Evolutionary conservation across 2,329 filamentous ascomycete species (phyloP), one percentile per base, ranked within the genome.

Genomic region (Penicillium italicum): DNA sequence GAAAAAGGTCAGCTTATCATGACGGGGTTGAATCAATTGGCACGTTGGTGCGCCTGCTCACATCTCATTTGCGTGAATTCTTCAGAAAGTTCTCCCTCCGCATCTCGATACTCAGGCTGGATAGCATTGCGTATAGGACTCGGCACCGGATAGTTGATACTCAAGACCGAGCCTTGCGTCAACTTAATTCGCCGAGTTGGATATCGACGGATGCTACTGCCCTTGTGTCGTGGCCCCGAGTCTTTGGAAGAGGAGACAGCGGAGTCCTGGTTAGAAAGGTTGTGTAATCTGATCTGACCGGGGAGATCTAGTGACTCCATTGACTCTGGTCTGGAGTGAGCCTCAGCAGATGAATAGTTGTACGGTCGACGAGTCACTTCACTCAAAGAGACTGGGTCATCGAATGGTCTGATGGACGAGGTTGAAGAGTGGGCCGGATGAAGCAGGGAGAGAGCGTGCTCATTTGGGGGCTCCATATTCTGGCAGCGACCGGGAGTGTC

Each of bases 31-130:
- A 20, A 14, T 3, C n/a, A 3, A 7, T 10, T 18, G 31, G 20
- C 14, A 45, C 5, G 24, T 45, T n/a, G 43, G 7, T 44, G n/a
- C 3, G 43, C 6, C 1, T 11, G 50, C 56, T 59, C 38, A 60
- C 58, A 60, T 38, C 58, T 53, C 56, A 60, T 56, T 33, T 60
- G 58, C 4, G 58, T 60, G 16, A 60, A 60, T 28, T 60, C 58
- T 40, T 60, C 58, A 22, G 45, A 44, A 45, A 56, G 58, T 14
- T 55, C 58, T 4, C 57, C 58, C n/a, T 58, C 58, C 8, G 50
- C 38, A 22, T 56, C 58, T 14, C 58, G 41, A 30, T 60, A 60
- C 31, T 59, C 58, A 4, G 56, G 38, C 30, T 60, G 56, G 1
- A 60, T 55, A 26, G 58, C 58, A 40, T 60, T 60, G 16, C 56